A percentile compares a stretch with the other conserved stretches of the same genome.
These are phyloP conservation scores for Bruguiera sexangula DNA, from an alignment of 345 rosid genomes.

Conservation along the genomic window DNA sequence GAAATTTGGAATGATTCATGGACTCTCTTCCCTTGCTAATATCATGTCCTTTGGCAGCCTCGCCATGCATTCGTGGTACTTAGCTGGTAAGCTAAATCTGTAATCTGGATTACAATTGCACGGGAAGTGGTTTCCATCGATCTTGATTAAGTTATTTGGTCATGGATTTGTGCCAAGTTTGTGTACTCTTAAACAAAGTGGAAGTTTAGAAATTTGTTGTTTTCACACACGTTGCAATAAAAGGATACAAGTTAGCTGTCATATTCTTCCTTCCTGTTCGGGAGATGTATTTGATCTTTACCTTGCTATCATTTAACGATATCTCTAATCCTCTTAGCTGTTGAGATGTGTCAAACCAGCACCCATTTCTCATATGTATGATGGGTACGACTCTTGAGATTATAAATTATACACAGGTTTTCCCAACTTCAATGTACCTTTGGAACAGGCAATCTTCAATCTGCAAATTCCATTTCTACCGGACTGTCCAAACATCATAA, in stretches of 20 bases:
- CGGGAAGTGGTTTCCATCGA: background rate
- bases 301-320: too few species aligned
- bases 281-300: too few species aligned
- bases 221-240: conserved; percentile 5
- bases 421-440: too few species aligned
- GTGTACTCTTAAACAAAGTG: background rate
- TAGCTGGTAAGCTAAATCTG: conserved; percentile 84
- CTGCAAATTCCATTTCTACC: background rate
- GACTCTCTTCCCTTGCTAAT: conserved; percentile 87
- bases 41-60: conserved; percentile 89
- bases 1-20: conserved; percentile 99
- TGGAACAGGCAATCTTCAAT: background rate
- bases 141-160: background rate
- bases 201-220: background rate
- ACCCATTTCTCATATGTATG: too few species aligned
- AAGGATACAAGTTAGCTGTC: background rate
- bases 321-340: too few species aligned
- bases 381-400: too few species aligned
- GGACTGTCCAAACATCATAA: background rate
- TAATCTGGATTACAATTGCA: conserved; percentile 27
- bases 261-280: too few species aligned
- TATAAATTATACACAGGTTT: background rate
- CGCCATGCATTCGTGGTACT: conserved; percentile 96
- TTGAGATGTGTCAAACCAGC: too few species aligned
- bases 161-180: background rate